phyloP scores from a whole-genome alignment of 1,284 basidiomycete species.

The Coniferiporia weirii region DNA sequence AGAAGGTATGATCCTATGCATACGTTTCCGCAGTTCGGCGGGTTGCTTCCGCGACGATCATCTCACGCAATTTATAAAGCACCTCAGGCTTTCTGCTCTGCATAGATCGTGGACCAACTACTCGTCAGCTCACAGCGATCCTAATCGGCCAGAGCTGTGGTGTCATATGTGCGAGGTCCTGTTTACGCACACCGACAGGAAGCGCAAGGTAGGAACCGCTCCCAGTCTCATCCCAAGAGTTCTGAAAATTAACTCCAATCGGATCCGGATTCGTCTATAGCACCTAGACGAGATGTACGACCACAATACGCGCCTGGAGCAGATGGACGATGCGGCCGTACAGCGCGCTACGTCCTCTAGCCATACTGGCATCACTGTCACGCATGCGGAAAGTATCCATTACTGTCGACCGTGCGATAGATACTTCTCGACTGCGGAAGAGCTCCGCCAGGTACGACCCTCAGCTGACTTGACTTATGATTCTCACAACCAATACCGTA shows the following conservation, averaged over 20 bases:
- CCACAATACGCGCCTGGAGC: background rate
- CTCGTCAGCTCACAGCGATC: background rate
- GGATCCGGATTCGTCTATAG: background rate
- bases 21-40: too few relatives aligned
- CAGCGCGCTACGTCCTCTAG: background rate
- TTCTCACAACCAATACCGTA: background rate
- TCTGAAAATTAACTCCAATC: background rate
- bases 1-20: too few relatives aligned
- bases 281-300: background rate
- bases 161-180: background rate
- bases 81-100: background rate
- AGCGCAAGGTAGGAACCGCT: background rate
- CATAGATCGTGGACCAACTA: background rate
- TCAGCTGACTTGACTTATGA: background rate
- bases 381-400: background rate
- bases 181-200: conserved; percentile 9
- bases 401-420: conserved; percentile 4
- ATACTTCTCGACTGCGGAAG: background rate
- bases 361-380: background rate
- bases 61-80: background rate
- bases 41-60: too few relatives aligned
- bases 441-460: background rate
- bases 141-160: conserved; percentile 2
- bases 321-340: background rate
- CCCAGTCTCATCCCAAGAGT: background rate